phyloP scores from a whole-genome alignment of 768 basidiomycete species.

The Trametes punicea region DNA sequence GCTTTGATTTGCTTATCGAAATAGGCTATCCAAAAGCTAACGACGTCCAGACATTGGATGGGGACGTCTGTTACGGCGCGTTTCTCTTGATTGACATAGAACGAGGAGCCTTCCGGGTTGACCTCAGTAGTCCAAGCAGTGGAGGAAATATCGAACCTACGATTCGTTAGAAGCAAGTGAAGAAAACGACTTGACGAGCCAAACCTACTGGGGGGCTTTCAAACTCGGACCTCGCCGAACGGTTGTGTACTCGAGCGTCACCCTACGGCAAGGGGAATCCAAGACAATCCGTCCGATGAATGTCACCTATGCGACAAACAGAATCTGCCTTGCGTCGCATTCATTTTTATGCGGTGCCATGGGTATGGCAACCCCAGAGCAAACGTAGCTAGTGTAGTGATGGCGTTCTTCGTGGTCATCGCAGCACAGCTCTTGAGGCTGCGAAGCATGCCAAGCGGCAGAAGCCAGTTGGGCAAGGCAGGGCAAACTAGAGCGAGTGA shows the following conservation, averaged over 20 bases:
- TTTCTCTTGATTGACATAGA: conserved; percentile 7
- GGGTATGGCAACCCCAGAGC: not conserved
- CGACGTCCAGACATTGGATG: not conserved
- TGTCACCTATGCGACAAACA: not conserved
- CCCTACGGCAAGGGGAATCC: not conserved
- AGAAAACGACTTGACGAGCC: no score
- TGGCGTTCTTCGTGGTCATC: no score
- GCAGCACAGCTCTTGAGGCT: no score
- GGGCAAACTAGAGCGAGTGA: no score
- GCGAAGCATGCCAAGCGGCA: no score
- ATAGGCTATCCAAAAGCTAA: not conserved
- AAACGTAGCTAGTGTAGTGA: no score
- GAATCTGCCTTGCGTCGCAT: not conserved
- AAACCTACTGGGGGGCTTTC: not conserved
- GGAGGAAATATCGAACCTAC: no score
- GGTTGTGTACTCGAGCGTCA: not conserved
- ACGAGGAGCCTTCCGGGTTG: conserved; percentile 24
- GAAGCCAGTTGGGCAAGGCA: no score
- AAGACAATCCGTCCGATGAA: not conserved
- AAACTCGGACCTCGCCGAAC: not conserved
- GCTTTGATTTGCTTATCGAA: not conserved
- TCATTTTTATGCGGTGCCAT: conserved; percentile 6
- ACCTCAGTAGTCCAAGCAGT: conserved; percentile 9
- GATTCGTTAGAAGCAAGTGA: no score
- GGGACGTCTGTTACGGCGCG: conserved; percentile 15